Conservation (phyloP, 108 stramenopile genomes). For the Cyclotella choctawhatcheeana region DNA sequence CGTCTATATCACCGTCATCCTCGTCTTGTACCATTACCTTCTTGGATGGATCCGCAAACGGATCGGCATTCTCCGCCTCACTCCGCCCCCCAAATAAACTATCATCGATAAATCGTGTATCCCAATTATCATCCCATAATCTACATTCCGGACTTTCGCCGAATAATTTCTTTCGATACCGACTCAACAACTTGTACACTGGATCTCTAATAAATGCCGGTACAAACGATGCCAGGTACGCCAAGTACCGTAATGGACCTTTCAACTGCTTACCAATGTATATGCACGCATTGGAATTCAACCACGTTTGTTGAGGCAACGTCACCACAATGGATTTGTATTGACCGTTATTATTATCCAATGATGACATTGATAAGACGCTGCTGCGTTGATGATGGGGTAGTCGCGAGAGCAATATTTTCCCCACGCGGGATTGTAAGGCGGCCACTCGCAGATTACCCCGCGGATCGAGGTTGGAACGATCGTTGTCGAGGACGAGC, state of each 20-base stretch:
- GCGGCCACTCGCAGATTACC: no score
- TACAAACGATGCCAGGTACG: constrained; percentile 34
- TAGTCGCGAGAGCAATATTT: no score
- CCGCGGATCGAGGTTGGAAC: no score
- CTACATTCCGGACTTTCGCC: constrained; percentile 64
- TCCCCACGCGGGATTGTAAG: no score
- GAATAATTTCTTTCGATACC: constrained; percentile 60
- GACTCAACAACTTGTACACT: constrained; percentile 58
- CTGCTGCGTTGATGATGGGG: no score
- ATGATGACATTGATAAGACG: no score
- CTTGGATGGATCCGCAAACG: constrained; percentile 51
- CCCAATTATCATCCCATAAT: constrained; percentile 61
- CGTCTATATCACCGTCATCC: constrained; percentile 2
- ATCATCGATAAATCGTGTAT: constrained; percentile 56
- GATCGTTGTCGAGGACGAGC: no score
- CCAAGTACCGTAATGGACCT: constrained; percentile 51
- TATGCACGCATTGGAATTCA: constrained; percentile 42
- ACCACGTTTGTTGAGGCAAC: background rate
- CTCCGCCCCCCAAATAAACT: constrained; percentile 26
- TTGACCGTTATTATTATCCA: no score
- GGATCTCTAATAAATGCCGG: constrained; percentile 62
- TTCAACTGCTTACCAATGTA: constrained; percentile 36
- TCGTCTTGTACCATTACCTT: constrained; percentile 11
- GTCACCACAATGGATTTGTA: constrained; percentile 55
- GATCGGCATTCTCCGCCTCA: constrained; percentile 13